Conservation (phyloP, 352 stramenopile species). For the Phytopythium chamaehyphon region DNA sequence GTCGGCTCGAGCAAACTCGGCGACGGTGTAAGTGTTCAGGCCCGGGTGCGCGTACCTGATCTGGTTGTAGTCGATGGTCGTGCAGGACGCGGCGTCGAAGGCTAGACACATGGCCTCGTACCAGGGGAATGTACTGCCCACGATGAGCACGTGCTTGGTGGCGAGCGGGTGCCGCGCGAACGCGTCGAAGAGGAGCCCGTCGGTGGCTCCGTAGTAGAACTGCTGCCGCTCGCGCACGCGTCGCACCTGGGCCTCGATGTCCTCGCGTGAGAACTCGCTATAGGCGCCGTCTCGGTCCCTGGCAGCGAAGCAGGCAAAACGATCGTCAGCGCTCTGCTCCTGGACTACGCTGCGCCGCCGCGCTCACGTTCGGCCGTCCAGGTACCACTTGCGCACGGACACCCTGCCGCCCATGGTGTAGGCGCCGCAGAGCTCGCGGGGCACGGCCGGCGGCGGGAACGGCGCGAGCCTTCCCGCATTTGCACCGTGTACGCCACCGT, state of each 20-base stretch:
- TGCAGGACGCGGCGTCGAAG: constrained; percentile 26
- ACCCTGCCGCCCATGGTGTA: constrained; percentile 33
- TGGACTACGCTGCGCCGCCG: not conserved
- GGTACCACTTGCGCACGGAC: constrained; percentile 40
- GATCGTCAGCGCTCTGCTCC: not conserved
- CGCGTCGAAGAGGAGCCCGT: constrained; percentile 18
- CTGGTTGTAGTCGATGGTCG: constrained; percentile 30
- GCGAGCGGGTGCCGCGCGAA: constrained; percentile 22
- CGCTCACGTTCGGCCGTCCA: constrained; percentile 32
- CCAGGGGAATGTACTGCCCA: constrained; percentile 35
- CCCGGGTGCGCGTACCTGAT: constrained; percentile 29
- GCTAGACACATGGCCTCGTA: constrained; percentile 35
- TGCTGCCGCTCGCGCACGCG: constrained; percentile 7
- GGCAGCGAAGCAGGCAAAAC: not conserved
- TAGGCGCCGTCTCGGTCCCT: constrained; percentile 22
- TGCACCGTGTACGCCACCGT: not conserved
- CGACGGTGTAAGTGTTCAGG: constrained; percentile 26
- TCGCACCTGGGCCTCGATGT: constrained; percentile 21
- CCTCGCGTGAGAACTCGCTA: constrained; percentile 15
- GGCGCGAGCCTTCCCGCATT: constrained; percentile 7
- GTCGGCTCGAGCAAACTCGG: constrained; percentile 17
- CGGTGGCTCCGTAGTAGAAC: constrained; percentile 26
- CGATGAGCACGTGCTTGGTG: constrained; percentile 30
- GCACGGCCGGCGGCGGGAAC: constrained; percentile 24
- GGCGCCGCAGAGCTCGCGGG: constrained; percentile 18